A percentile compares a stretch with the other conserved stretches of the same genome.
These are phyloP conservation scores for Trapa bicornis DNA, from an alignment of 345 rosid genomes.

Conservation along the genomic window DNA sequence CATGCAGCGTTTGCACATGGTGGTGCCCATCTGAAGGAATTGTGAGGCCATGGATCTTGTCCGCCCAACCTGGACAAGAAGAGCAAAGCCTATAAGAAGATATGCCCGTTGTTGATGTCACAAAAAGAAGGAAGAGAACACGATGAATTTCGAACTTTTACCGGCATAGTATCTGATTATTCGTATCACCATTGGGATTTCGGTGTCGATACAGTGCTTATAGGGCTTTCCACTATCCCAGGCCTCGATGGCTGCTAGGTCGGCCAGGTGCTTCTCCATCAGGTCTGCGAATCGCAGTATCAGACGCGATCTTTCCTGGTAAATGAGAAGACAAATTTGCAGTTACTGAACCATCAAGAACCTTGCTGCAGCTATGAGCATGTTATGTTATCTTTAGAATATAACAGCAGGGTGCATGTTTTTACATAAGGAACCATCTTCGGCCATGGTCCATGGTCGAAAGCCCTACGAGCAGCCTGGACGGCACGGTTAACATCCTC, in stretches of 20 bases:
- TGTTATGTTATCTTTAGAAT: no score
- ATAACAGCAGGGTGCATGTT: neutral
- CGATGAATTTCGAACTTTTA: conserved; percentile 6
- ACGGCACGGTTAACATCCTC: conserved; percentile 86
- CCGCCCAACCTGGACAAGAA: conserved; percentile 13
- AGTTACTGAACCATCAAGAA: neutral
- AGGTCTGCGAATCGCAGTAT: conserved; percentile 68
- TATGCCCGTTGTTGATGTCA: neutral
- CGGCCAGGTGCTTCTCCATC: conserved; percentile 67
- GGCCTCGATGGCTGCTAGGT: conserved; percentile 71
- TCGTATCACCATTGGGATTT: conserved; percentile 54
- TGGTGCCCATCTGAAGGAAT: conserved; percentile 13
- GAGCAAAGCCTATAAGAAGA: no score
- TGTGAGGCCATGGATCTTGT: conserved; percentile 26
- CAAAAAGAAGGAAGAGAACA: neutral
- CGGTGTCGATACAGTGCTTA: conserved; percentile 48
- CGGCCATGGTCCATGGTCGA: conserved; percentile 98
- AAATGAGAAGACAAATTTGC: neutral
- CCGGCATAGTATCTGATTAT: conserved; percentile 82
- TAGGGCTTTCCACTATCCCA: conserved; percentile 96
- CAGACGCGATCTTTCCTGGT: conserved; percentile 70
- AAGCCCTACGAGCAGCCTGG: conserved; percentile 85
- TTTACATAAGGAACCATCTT: conserved; percentile 78
- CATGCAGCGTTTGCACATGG: conserved; percentile 24
- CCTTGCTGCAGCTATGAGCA: neutral